Conservation (phyloP, 169 alveolate genomes). For the Plasmodium coatneyi region DNA sequence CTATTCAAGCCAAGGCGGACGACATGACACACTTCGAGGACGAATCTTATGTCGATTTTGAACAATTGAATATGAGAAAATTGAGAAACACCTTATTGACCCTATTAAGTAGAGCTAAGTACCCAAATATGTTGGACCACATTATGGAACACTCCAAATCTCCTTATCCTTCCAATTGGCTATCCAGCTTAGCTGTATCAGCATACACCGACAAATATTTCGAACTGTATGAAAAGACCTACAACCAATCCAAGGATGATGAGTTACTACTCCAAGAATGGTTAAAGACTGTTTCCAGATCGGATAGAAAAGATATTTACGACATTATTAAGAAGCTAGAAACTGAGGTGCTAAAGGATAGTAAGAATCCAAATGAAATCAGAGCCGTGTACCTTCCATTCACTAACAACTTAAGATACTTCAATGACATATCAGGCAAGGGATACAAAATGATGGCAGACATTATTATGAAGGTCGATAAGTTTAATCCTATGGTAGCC, state of each 20-base stretch:
- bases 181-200: conserved; percentile 47
- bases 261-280: conserved; percentile 82
- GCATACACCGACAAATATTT: conserved; percentile 45
- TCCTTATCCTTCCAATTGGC: conserved; percentile 70
- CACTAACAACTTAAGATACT: conserved; percentile 84
- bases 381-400: conserved; percentile 86
- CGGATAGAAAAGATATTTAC: conserved; percentile 78
- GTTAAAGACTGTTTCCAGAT: conserved; percentile 83
- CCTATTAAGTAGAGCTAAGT: conserved; percentile 51
- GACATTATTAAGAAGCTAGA: conserved; percentile 77
- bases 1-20: conserved; percentile 16
- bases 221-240: conserved; percentile 49
- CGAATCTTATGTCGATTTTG: conserved; percentile 74
- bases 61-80: conserved; percentile 65
- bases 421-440: conserved; percentile 82
- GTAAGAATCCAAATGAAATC: conserved; percentile 84
- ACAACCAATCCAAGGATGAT: conserved; percentile 63
- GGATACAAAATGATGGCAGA: conserved; percentile 89
- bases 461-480: conserved; percentile 82
- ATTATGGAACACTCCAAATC: conserved; percentile 52
- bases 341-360: conserved; percentile 78
- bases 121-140: conserved; percentile 35
- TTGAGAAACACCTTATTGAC: conserved; percentile 42
- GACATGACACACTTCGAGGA: conserved; percentile 70
- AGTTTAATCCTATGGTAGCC: conserved; percentile 85